Percentiles rank a stretch among this genome's conserved stretches.
phyloP scores from a whole-genome alignment of 2,329 filamentous ascomycete genomes.

The Colletotrichum scovillei region DNA sequence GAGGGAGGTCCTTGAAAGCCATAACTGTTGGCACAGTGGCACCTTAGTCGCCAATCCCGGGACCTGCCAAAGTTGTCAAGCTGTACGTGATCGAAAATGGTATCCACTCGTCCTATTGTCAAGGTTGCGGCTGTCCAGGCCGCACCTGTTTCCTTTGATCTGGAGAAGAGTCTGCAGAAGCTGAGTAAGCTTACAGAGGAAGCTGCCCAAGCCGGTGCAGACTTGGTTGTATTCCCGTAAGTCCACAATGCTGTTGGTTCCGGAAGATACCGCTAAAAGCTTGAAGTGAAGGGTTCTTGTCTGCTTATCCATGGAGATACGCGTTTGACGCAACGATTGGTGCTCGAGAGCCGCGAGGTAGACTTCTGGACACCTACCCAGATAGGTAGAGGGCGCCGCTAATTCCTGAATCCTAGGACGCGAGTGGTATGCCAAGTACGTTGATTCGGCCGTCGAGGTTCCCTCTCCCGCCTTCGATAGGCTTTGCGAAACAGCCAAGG shows the following conservation, averaged over 20 bases:
- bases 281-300: slow-evolving; percentile 50
- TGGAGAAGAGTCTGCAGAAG: slow-evolving; percentile 49
- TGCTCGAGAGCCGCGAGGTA: slow-evolving; percentile 51
- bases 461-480: slow-evolving; percentile 49
- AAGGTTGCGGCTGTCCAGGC: slow-evolving; percentile 54
- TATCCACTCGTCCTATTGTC: slow-evolving; percentile 39
- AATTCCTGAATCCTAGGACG: slow-evolving; percentile 43
- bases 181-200: slow-evolving; percentile 46
- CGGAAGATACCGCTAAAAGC: not conserved
- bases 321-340: slow-evolving; percentile 55
- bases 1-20: slow-evolving; percentile 7
- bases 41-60: not conserved
- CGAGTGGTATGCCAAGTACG: slow-evolving; percentile 53
- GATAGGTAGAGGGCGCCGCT: not conserved
- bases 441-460: slow-evolving; percentile 51
- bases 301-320: slow-evolving; percentile 56
- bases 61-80: not conserved
- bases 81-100: slow-evolving; percentile 2
- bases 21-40: not conserved
- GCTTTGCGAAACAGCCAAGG: slow-evolving; percentile 47
- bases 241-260: slow-evolving; percentile 30
- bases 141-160: slow-evolving; percentile 52
- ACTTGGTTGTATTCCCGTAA: slow-evolving; percentile 54
- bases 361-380: not conserved
- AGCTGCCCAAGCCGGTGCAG: slow-evolving; percentile 48